Conservation (phyloP, 208 protist genomes). For the Crithidia mellificae region DNA sequence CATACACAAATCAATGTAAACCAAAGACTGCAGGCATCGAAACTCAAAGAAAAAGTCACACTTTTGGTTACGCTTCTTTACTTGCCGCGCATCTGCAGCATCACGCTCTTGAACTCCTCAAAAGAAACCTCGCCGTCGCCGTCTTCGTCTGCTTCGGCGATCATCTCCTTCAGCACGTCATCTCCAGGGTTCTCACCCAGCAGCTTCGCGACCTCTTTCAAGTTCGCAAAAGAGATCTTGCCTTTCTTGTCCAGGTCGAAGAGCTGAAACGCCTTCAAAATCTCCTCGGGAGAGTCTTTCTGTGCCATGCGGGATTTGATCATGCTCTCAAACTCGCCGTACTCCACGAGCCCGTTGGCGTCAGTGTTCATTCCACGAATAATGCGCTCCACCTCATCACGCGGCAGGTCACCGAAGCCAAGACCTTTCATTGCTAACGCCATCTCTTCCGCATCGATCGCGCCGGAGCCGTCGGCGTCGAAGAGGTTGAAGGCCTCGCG, state of each 20-base stretch:
- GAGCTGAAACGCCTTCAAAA: slow-evolving; percentile 95
- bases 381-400: slow-evolving; percentile 94
- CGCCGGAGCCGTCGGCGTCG: slow-evolving; percentile 93
- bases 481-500: slow-evolving; percentile 98
- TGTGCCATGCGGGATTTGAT: slow-evolving; percentile 91
- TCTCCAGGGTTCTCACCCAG: slow-evolving; percentile 96
- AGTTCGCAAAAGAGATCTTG: slow-evolving; percentile 96
- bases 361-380: slow-evolving; percentile 84
- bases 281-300: slow-evolving; percentile 94
- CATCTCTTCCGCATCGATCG: slow-evolving; percentile 94
- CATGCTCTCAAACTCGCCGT: slow-evolving; percentile 89
- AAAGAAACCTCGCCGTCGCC: slow-evolving; percentile 95
- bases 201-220: slow-evolving; percentile 95
- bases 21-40: no score
- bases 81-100: slow-evolving; percentile 90
- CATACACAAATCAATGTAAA: no score
- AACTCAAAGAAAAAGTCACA: slow-evolving; percentile 5
- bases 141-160: slow-evolving; percentile 95
- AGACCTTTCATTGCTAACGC: slow-evolving; percentile 95
- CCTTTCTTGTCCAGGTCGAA: slow-evolving; percentile 97
- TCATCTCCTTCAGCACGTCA: slow-evolving; percentile 98
- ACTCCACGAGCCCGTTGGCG: slow-evolving; percentile 89
- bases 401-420: slow-evolving; percentile 92
- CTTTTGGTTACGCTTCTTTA: slow-evolving; percentile 28
- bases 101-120: slow-evolving; percentile 96